Base-by-base conservation (phyloP, 139 green algal species). In the Closterium sp. region DNA sequence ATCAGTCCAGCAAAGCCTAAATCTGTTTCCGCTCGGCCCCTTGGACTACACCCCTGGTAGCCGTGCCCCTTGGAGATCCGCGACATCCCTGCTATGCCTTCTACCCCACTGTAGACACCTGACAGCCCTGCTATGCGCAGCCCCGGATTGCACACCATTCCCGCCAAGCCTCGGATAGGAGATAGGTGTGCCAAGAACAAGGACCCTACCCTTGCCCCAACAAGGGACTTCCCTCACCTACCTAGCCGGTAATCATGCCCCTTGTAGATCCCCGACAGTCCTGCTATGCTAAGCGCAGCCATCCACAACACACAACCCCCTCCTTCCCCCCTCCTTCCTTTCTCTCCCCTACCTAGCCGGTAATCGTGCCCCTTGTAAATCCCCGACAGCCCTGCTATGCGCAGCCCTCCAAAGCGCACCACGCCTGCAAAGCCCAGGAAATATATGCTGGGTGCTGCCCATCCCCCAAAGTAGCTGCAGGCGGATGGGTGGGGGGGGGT, bases 371-470 rank as follows among this genome's bases (percentile, higher is more conserved):
- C 36, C 81, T 98, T 97, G 94, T 95, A 99, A 89, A 99, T 99
- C 90, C 98, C 98, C n/a, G 95, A 97, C 76, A 99, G 94, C 9
- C 97, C 98, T 3, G 87, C 98, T 89, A 99, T 99, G 89, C 98
- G 95, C 28, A 99, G 64, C 23, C 98, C 98, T 2, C 97, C 97
- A 95, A 99, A 99, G 31, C 92, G 92, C 33, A 99, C 93, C 12
- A 97, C 96, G 10, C 98, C 98, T 16, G 98, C 94, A 88, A 97
- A 97, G 0, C 98, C 98, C 84, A 99, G 38, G 95, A 97, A 99
- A 89, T 97, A 99, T 87, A 99, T 99, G 92, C 99, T 98, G 31
- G 97, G 97, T 0, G 98, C 98, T 1, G 96, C 98, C 97, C 97
- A 99, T 36, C 98, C 98, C 31, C 98, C 98, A 92, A 98, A 97